phyloP scores from a whole-genome alignment of 139 green algal species.

The Deuterostichococcus epilithicus region DNA sequence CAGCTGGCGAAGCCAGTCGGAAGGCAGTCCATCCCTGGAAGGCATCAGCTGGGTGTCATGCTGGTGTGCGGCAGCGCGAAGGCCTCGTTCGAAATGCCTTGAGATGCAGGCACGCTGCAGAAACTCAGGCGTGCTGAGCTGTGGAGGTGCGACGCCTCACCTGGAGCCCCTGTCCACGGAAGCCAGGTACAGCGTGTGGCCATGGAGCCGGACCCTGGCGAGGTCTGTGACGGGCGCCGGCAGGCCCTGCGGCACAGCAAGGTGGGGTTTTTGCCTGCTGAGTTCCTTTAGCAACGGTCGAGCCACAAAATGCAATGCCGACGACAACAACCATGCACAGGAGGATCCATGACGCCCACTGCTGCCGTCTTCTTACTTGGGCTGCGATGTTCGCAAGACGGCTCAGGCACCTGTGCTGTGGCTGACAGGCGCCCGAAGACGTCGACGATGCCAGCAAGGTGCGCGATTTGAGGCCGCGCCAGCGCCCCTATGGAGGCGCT shows the following conservation, averaged over 20 bases:
- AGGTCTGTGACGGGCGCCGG: conserved; percentile 40
- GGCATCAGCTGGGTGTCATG: neutral
- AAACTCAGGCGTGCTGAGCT: too few species aligned
- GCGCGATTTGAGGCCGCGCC: neutral
- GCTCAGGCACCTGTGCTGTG: conserved; percentile 21
- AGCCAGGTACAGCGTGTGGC: conserved; percentile 42
- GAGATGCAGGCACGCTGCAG: neutral
- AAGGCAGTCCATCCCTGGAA: neutral
- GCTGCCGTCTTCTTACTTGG: neutral
- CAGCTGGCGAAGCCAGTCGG: too few species aligned
- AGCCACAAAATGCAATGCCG: too few species aligned
- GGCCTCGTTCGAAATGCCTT: neutral
- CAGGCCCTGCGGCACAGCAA: conserved; percentile 34
- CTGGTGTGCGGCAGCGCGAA: neutral
- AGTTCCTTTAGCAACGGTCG: too few species aligned
- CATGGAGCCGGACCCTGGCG: conserved; percentile 17
- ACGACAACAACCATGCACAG: too few species aligned
- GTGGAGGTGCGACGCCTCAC: too few species aligned
- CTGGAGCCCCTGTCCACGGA: conserved; percentile 1
- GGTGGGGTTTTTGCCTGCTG: too few species aligned
- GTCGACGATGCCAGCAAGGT: conserved; percentile 12
- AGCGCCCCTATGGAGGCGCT: neutral
- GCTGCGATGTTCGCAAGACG: neutral
- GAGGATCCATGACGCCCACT: too few species aligned
- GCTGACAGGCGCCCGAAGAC: conserved; percentile 22